phyloP scores from a whole-genome alignment of 2,329 filamentous ascomycete species.

The Xylariaceae sp. region DNA sequence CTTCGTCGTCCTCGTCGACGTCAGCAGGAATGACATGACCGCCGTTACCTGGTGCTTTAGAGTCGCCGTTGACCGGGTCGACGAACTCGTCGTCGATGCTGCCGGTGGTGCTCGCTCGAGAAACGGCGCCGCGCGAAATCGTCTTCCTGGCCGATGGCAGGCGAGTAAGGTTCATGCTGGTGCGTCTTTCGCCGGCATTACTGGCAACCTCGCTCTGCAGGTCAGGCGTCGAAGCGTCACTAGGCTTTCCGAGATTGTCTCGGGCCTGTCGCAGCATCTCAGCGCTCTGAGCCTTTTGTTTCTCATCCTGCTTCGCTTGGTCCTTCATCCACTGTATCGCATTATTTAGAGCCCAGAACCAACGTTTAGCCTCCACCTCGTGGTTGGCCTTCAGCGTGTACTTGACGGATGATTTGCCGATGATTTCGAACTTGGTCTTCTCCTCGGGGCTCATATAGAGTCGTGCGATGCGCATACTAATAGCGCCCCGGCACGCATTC shows the following conservation, averaged over 20 bases:
- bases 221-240: slow-evolving; percentile 43
- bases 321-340: slow-evolving; percentile 98
- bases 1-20: slow-evolving; percentile 53
- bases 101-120: slow-evolving; percentile 43
- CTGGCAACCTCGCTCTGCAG: slow-evolving; percentile 51
- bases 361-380: slow-evolving; percentile 94
- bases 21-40: slow-evolving; percentile 37
- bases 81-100: slow-evolving; percentile 50
- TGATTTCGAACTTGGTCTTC: slow-evolving; percentile 96
- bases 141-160: slow-evolving; percentile 35
- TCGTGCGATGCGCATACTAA: slow-evolving; percentile 96
- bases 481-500: slow-evolving; percentile 92
- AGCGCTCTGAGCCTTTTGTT: slow-evolving; percentile 67
- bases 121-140: slow-evolving; percentile 28
- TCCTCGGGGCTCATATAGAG: slow-evolving; percentile 96
- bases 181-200: slow-evolving; percentile 40
- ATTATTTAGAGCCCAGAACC: slow-evolving; percentile 99
- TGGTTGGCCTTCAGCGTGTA: slow-evolving; percentile 98
- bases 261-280: slow-evolving; percentile 77
- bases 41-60: slow-evolving; percentile 34
- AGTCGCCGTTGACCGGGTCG: slow-evolving; percentile 44
- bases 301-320: slow-evolving; percentile 86
- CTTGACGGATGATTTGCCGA: slow-evolving; percentile 96
- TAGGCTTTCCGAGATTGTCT: slow-evolving; percentile 62
- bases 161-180: slow-evolving; percentile 44